Conservation (phyloP, 2,329 filamentous ascomycete genomes). For the Penicillium sp. region DNA sequence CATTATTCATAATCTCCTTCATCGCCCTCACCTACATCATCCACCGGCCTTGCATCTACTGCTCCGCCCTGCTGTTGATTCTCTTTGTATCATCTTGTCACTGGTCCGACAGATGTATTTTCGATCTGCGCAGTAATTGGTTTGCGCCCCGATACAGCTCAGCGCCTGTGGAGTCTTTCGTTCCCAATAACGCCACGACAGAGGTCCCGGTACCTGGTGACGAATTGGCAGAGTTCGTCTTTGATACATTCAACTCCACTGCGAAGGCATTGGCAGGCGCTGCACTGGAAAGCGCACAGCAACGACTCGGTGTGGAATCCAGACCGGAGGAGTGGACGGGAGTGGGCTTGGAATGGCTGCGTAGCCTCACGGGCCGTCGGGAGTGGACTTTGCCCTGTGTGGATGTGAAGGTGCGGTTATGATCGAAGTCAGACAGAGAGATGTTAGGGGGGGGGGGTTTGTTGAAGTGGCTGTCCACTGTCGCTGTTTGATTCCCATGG, state of each 20-base stretch:
- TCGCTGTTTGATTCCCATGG: background rate
- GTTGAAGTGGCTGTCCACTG: background rate
- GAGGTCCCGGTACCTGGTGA: conserved; percentile 23
- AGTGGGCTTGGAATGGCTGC: conserved; percentile 77
- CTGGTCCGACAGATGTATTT: conserved; percentile 86
- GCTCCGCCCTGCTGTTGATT: conserved; percentile 88
- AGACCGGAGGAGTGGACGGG: conserved; percentile 63
- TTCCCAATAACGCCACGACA: conserved; percentile 12
- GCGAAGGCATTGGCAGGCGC: conserved; percentile 61
- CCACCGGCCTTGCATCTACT: conserved; percentile 95
- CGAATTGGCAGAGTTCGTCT: conserved; percentile 33
- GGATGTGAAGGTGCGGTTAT: conserved; percentile 77
- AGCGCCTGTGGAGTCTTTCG: conserved; percentile 17
- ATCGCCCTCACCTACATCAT: conserved; percentile 92
- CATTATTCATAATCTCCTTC: conserved; percentile 79
- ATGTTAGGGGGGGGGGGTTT: background rate
- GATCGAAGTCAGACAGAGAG: conserved; percentile 14
- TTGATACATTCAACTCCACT: conserved; percentile 60
- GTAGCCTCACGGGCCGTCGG: conserved; percentile 70
- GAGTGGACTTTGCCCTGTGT: conserved; percentile 91
- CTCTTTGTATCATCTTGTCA: conserved; percentile 88
- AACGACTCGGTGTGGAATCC: conserved; percentile 32
- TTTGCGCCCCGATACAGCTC: conserved; percentile 67
- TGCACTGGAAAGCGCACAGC: conserved; percentile 56
- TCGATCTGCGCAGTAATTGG: conserved; percentile 89